Base-by-base conservation (phyloP, 2,329 filamentous ascomycete genomes). In the Trichoderma sp. region DNA sequence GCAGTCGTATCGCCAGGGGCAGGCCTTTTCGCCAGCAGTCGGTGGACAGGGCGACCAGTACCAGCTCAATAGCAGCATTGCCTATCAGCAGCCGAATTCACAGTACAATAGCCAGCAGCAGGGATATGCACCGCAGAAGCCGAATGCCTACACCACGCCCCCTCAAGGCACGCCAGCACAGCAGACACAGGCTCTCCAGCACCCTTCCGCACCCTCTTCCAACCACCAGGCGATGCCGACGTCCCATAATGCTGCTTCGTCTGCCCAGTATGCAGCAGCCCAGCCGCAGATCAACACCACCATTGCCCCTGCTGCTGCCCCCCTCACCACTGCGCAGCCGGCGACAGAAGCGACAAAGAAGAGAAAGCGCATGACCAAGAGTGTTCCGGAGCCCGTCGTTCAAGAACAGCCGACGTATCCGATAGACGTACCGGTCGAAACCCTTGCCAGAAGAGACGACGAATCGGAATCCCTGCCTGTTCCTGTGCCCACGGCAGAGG, bases 301-400 rank as follows among this genome's bases (percentile, higher is more conserved):
- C 7, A 67, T 67, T 19, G 60, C 67, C 17, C 10, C 45, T 24
- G 26, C 58, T 56, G 15, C 48, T 43, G 26, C 12, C 17, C 17
- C 47, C 9, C 34, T 30, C 39, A 34, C 59, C 14, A 26, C 39
- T 5, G 17, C 71, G 17, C 64, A 64, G 7, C 61, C 68, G 10
- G 66, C 67, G 44, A 75, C 78, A 24, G 73, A 74, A 19, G 68
- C 71, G 19, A 70, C 70, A 15, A 80, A 78, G 70, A 80, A 78
- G 71, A 75, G 77, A 45, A 80, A 80, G 67, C 74, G 77, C 3
- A 66, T 64, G 5, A 50, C 67, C 1, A 80, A 75, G 68, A 71
- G 62, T 44, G 69, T 68, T 5, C 63, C 70, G 3, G 75, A 77
- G 41, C 68, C 67, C 1, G 64, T 69, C 7, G 69, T 69, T 5